Base-by-base conservation (phyloP, 2,329 filamentous ascomycete species). In the Sarocladium brachiariae region DNA sequence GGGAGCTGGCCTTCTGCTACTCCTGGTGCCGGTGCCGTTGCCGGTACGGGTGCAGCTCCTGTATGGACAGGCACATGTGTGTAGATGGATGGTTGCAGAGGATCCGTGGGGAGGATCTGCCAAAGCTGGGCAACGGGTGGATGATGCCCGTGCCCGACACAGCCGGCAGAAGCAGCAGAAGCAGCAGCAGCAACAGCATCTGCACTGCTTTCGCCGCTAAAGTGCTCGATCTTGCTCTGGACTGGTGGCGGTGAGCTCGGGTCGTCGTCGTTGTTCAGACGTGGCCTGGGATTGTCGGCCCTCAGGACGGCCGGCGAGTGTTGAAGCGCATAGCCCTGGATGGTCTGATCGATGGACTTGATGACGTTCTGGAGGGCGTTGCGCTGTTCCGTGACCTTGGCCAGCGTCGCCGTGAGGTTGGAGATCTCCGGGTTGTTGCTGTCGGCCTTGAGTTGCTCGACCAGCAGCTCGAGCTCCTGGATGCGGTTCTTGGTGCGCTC, bases 401-500 rank as follows among this genome's bases (percentile, higher is more conserved):
- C 51, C 6, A 64, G 54, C 48, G 59, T 58, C 7, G 62, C 60
- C 56, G 61, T 59, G 43, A 63, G 51, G 2, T 52, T 48, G 5
- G 56, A 54, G 16, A 61, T 48, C 18, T 47, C 43, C 4, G 43
- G 43, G 16, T 47, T 47, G 43, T 3, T 31, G 27, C 43, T 47
- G 43, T 47, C 43, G 9, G 43, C 43, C 21, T 33, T 47, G 43
- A 47, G 43, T 16, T 47, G 43, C 11, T 61, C 58, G 31, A 65
- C 60, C 52, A 59, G 59, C 18, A 56, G 56, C 50, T 65, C 63
- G 2, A 65, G 57, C 25, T 63, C 57, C 9, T 61, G 55, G 38
- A 65, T 64, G 30, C 63, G 62, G 31, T 55, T 61, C 51, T 60
- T 62, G 25, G 59, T 65, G 9, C 63, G 56, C 47, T 65, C 63